Conservation (phyloP, 2,329 filamentous ascomycete species). For the Fusarium marasasianum region DNA sequence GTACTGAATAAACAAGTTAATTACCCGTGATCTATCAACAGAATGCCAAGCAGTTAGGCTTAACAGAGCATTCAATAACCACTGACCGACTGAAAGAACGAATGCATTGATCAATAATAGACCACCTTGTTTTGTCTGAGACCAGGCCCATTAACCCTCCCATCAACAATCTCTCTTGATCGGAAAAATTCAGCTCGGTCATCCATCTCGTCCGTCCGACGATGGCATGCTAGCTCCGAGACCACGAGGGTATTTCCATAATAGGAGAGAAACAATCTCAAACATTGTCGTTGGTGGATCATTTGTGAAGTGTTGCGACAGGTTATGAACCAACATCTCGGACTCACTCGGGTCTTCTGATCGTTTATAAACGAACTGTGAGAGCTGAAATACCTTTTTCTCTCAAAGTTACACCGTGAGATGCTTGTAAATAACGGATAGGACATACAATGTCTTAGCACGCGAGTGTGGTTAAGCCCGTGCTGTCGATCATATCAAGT, state of each 20-base stretch:
- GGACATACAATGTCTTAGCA: neutral
- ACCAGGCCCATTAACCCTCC: neutral
- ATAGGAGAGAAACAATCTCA: neutral
- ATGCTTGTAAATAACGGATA: neutral
- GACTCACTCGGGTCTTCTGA: neutral
- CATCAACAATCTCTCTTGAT: neutral
- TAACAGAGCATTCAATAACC: neutral
- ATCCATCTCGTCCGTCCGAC: neutral
- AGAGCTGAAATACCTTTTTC: neutral
- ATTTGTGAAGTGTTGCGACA: neutral
- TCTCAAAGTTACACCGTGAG: no score
- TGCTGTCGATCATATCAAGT: neutral
- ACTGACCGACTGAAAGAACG: neutral
- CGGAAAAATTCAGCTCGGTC: neutral
- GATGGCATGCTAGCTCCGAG: neutral
- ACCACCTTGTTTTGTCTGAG: neutral
- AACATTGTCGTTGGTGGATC: neutral
- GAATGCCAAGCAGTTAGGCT: no score
- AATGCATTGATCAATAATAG: neutral
- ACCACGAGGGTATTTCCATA: neutral
- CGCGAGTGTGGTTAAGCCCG: neutral
- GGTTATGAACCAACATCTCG: neutral
- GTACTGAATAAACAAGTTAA: neutral
- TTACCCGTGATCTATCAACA: no score
- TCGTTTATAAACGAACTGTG: neutral